phyloP scores from a whole-genome alignment of 2,329 filamentous ascomycete species.

The Colletotrichum brevisporum region DNA sequence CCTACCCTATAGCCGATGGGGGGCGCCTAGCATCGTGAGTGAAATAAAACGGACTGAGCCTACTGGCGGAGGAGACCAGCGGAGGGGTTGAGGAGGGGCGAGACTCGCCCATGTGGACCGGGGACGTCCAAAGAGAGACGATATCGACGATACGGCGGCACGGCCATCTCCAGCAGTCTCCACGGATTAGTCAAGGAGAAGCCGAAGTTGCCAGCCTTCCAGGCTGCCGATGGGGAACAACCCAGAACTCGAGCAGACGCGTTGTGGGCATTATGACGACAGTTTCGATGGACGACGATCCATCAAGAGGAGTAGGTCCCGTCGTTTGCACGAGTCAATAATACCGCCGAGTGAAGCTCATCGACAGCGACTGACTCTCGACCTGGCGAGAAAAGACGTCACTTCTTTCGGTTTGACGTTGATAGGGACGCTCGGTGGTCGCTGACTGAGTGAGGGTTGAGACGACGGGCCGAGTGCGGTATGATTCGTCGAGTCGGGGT shows the following conservation, averaged over 20 bases:
- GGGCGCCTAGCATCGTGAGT: conserved; percentile 28
- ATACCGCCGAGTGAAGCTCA: conserved; percentile 11
- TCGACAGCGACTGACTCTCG: conserved; percentile 28
- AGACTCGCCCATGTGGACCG: conserved; percentile 16
- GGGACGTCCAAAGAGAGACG: conserved; percentile 26
- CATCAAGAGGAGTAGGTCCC: conserved; percentile 17
- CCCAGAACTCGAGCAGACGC: conserved; percentile 12
- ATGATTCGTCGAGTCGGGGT: conserved; percentile 31
- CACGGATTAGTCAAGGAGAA: conserved; percentile 39
- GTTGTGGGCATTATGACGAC: conserved; percentile 41
- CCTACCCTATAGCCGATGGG: conserved; percentile 28
- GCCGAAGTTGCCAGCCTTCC: conserved; percentile 27
- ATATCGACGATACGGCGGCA: conserved; percentile 22
- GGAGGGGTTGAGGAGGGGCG: conserved; percentile 14
- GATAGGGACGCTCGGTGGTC: conserved; percentile 10
- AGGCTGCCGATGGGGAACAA: conserved; percentile 5
- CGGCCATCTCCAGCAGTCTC: conserved; percentile 34
- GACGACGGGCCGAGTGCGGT: conserved; percentile 17
- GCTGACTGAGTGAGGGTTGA: conserved; percentile 34
- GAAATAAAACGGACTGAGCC: conserved; percentile 33
- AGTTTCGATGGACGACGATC: conserved; percentile 26
- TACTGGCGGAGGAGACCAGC: conserved; percentile 21
- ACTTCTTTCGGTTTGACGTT: conserved; percentile 18
- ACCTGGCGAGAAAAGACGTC: conserved; percentile 23
- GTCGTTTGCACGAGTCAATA: conserved; percentile 37